Evolutionary conservation across 2,329 filamentous ascomycete species (phyloP).

Genomic region (Phyllosticta citrichinensis): DNA sequence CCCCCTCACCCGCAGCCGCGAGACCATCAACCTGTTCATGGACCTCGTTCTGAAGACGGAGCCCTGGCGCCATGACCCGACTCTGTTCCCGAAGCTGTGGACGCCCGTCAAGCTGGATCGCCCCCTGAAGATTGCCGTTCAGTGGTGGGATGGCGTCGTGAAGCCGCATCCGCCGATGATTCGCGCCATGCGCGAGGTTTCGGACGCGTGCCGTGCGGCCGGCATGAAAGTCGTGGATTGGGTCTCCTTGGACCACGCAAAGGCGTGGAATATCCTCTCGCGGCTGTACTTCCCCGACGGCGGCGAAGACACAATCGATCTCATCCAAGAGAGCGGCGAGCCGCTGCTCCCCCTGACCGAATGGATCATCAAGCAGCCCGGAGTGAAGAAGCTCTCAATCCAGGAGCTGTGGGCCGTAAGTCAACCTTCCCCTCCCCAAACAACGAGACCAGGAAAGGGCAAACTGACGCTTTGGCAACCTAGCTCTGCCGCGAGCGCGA

Average conservation of each 20-base stretch:
- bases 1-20: slow-evolving; percentile 43
- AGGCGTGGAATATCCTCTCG: not conserved
- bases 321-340: slow-evolving; percentile 46
- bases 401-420: not conserved
- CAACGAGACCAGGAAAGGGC: not conserved
- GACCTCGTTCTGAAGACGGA: slow-evolving; percentile 39
- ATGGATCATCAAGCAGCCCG: slow-evolving; percentile 17
- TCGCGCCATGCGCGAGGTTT: slow-evolving; percentile 42
- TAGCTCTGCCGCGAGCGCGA: slow-evolving; percentile 33
- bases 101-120: slow-evolving; percentile 18
- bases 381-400: not conserved
- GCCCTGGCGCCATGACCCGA: slow-evolving; percentile 49
- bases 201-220: slow-evolving; percentile 32
- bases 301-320: slow-evolving; percentile 42
- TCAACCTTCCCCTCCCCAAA: not conserved
- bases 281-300: slow-evolving; percentile 47
- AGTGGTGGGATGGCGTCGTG: slow-evolving; percentile 56
- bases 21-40: slow-evolving; percentile 45
- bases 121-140: slow-evolving; percentile 46
- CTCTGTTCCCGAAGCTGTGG: slow-evolving; percentile 52
- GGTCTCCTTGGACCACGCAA: slow-evolving; percentile 35
- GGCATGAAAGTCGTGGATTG: slow-evolving; percentile 46
- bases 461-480: slow-evolving; percentile 29
- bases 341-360: slow-evolving; percentile 48
- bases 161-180: slow-evolving; percentile 55